These are phyloP conservation scores for Barnettozyma hawaiiensis DNA, from an alignment of 1,139 yeast genomes.

Conservation along the genomic window DNA sequence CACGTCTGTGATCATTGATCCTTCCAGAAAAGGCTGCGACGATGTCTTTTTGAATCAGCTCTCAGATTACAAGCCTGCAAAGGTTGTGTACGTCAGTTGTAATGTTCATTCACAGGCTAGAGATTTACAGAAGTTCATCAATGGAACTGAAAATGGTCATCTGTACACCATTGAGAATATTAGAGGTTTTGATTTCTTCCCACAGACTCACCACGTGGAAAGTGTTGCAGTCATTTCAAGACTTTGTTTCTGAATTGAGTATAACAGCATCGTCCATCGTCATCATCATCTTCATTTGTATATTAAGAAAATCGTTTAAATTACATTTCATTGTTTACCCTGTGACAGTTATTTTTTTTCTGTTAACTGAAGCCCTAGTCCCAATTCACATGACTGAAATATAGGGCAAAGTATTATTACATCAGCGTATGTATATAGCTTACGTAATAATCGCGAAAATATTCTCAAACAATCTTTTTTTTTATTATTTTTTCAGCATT, in stretches of 20 bases:
- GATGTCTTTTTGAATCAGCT: conserved; percentile 79
- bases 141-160: conserved; percentile 56
- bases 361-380: background rate
- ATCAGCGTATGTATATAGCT: background rate
- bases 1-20: conserved; percentile 90
- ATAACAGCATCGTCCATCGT: too few species aligned
- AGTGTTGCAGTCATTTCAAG: conserved; percentile 76
- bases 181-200: conserved; percentile 95
- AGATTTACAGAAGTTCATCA: conserved; percentile 79
- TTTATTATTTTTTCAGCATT: too few species aligned
- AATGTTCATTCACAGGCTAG: conserved; percentile 97
- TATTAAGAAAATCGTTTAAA: background rate
- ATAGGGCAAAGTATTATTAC: background rate
- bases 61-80: conserved; percentile 75
- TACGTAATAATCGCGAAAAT: conserved; percentile 1
- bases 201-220: conserved; percentile 97
- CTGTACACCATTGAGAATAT: conserved; percentile 71
- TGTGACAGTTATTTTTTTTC: background rate
- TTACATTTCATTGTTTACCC: background rate
- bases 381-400: background rate
- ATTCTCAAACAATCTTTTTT: conserved; percentile 3
- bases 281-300: background rate
- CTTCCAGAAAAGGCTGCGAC: conserved; percentile 97
- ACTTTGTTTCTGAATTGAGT: conserved; percentile 16
- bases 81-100: conserved; percentile 88